Evolutionary conservation across 129 eudicot species (phyloP).

Genomic region (Pseudognaphalium luteoalbum): DNA sequence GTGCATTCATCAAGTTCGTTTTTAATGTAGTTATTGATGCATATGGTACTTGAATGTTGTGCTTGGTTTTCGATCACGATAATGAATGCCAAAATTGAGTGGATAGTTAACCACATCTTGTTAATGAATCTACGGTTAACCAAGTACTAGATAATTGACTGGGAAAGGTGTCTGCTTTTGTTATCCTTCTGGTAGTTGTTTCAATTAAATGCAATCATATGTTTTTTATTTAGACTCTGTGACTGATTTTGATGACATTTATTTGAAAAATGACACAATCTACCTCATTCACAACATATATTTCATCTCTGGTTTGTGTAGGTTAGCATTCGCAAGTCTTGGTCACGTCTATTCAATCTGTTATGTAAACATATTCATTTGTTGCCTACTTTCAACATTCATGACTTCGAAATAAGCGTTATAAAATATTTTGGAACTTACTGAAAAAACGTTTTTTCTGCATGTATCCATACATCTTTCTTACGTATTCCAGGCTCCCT

Average conservation of each 20-base stretch:
- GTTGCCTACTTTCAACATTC: neutral
- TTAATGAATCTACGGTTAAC: neutral
- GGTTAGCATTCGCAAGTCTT: constrained; percentile 2
- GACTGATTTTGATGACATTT: constrained; percentile 15
- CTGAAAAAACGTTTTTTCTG: neutral
- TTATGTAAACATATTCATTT: neutral
- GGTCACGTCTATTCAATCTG: neutral
- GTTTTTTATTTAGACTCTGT: neutral
- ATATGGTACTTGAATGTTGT: constrained; percentile 6
- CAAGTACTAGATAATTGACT: constrained; percentile 2
- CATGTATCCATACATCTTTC: neutral
- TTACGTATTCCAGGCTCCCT: neutral
- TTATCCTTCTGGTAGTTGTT: neutral
- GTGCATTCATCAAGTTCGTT: neutral
- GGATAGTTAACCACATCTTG: neutral
- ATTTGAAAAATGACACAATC: neutral
- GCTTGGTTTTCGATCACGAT: constrained; percentile 2
- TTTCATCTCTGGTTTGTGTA: neutral
- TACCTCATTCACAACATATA: neutral
- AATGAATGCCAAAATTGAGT: neutral
- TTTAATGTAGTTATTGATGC: neutral
- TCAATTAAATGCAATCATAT: neutral
- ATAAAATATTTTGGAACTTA: neutral
- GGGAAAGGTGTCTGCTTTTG: neutral
- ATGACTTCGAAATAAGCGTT: neutral